Percentiles rank a stretch among this genome's conserved stretches.
Evolutionary conservation across 2,329 filamentous ascomycete genomes (phyloP).

Genomic region (Elsinoe arachidis): DNA sequence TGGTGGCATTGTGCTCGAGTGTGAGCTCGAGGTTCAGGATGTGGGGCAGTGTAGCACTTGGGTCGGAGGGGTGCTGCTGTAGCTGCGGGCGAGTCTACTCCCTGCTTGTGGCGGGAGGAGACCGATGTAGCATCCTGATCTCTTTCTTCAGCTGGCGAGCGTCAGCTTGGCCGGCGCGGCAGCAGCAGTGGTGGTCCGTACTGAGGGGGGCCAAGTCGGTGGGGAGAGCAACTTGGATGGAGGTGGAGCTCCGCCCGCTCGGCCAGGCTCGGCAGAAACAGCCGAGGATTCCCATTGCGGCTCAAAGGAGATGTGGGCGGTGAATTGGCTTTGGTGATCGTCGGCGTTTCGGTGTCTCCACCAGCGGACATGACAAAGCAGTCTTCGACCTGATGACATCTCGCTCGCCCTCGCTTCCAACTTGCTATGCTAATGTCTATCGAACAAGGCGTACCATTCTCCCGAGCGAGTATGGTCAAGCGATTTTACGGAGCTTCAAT

Average conservation of each 20-base stretch:
- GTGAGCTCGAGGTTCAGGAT: background rate
- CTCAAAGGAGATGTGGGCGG: background rate
- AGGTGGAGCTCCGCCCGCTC: constrained; percentile 8
- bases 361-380: background rate
- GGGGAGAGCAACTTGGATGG: background rate
- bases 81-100: background rate
- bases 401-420: background rate
- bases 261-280: constrained; percentile 2
- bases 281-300: background rate
- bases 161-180: constrained; percentile 5
- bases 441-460: background rate
- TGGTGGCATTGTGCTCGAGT: background rate
- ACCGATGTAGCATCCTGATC: background rate
- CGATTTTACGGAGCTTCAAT: background rate
- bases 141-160: background rate
- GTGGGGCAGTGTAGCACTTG: background rate
- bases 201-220: background rate
- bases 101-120: background rate
- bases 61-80: background rate
- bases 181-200: background rate
- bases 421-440: background rate
- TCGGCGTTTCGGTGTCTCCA: background rate
- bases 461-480: background rate
- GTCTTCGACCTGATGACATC: background rate
- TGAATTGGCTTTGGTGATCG: background rate